Base-by-base conservation (phyloP, 2,329 filamentous ascomycete species). In the Chaetomiaceae sp. region DNA sequence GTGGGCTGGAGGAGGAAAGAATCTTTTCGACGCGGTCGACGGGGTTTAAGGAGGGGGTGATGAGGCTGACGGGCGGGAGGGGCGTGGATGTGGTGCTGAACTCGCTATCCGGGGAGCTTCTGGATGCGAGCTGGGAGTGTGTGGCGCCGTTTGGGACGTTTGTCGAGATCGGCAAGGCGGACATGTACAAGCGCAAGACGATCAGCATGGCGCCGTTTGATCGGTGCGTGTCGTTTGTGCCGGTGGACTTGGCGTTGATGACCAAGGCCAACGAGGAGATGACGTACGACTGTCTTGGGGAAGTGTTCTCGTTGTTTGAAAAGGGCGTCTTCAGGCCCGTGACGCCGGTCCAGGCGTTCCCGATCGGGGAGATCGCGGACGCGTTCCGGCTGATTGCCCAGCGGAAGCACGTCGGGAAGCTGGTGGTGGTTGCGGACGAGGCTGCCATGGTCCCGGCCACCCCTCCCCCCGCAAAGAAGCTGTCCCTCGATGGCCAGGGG, bases 51-150 rank as follows among this genome's bases (percentile, higher is more conserved):
- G 27, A 57, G 1, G 64, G 59, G 1, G 51, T 72, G 2, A 52
- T 65, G 52, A 23, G 48, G 1, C 57, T 55, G 13, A 71, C 67
- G 1, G 42, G 54, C 9, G 58, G 63, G 13, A 49, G 53, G 5
- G 67, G 70, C 20, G 66, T 70, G 13, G 66, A 71, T 38, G 35
- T 70, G 0, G 69, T 71, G 0, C 62, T 75, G 3, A 73, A 73
- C 54, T 68, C 69, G 2, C 59, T 72, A 0, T 65, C 71, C 0
- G 70, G 70, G 0, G 68, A 73, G 13, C 52, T 69, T 0, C 59
- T 76, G 0, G 69, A 70, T 13, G 67, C 68, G 2, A 68, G 70
- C 0, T 77, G 70, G 71, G 53, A 66, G 1, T 75, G 72, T 44
- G 75, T 57, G 8, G 53, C 53, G 20, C 17, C 33, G 14, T 51